Base-by-base conservation (phyloP, 2,329 filamentous ascomycete genomes). In the Clarireedia paspali region DNA sequence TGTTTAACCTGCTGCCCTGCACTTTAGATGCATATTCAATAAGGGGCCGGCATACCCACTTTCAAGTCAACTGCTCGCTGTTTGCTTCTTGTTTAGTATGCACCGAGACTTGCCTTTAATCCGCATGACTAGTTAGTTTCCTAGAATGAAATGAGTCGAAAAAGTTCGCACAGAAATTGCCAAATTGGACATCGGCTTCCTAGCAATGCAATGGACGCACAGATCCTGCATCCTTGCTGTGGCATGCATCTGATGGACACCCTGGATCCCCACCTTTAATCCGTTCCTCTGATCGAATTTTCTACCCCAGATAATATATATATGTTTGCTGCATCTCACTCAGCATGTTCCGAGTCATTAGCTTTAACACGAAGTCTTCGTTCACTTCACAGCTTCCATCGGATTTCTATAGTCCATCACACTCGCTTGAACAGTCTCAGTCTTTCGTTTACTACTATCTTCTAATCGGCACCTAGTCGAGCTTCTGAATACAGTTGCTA, bases 201-300 rank as follows among this genome's bases (percentile, higher is more conserved):
- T 40, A 48, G 51, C 26, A 44, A 54, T 54, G 45, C n/a, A 9
- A 50, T 42, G 53, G 46, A 39, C 26, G 46, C 46, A 45, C 52
- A 24, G 46, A 50, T 44, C 38, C 53, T 50, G 27, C 46, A 55
- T 50, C 38, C 53, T 55, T 55, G 53, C 36, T 50, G 53, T 55
- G 36, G 42, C 42, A 45, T 45, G 42, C 45, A 10, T 34, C n/a
- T 49, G 10, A 39, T 50, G 49, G 34, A n/a, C 17, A 50, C 39
- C 36, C 39, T 40, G 26, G 10, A 40, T 24, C 39, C 36, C 36
- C n/a, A n/a, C 24, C 38, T 38, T 39, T 27, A 14, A 36, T 30
- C 34, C 27, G 27, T 20, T n/a, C n/a, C 39, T 23, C n/a, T 34
- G 27, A 17, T 26, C 26, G 23, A 15, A 4, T 50, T 47, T 48